Conservation (phyloP, 345 rosid genomes). For the Eucalyptus regnans region DNA sequence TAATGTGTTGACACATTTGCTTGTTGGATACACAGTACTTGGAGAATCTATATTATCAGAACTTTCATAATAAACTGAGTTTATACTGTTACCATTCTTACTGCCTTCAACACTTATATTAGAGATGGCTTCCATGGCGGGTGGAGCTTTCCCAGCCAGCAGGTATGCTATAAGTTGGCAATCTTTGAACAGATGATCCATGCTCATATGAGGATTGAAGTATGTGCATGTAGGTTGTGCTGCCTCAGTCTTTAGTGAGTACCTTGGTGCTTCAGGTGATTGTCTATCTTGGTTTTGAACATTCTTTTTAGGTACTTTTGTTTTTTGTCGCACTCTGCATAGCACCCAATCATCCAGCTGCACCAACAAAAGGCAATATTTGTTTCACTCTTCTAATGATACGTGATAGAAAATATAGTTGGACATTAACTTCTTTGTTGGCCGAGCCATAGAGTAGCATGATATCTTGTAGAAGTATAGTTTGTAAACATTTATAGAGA, state of each 20-base stretch:
- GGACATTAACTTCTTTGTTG: neutral
- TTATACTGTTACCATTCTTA: neutral
- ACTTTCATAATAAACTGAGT: neutral
- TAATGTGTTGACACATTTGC: neutral
- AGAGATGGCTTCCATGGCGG: conserved; percentile 11
- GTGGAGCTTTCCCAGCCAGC: conserved; percentile 14
- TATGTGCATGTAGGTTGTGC: neutral
- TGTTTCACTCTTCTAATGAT: neutral
- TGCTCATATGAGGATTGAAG: conserved; percentile 3
- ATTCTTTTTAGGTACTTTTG: neutral
- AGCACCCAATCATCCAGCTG: conserved; percentile 52
- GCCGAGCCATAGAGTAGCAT: neutral
- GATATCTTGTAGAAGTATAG: neutral
- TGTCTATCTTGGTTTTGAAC: neutral
- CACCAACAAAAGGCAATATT: neutral
- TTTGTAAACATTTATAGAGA: neutral
- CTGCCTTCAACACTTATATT: conserved; percentile 4
- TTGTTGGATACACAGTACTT: conserved; percentile 1
- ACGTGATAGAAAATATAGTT: neutral
- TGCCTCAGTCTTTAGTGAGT: neutral
- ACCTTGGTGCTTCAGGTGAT: neutral
- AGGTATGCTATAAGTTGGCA: conserved; percentile 18
- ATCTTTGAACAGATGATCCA: conserved; percentile 20
- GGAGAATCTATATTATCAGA: conserved; percentile 6
- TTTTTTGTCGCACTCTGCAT: conserved; percentile 27